phyloP scores from a whole-genome alignment of 305 asterid genomes.

The Plantago lanceolata region DNA sequence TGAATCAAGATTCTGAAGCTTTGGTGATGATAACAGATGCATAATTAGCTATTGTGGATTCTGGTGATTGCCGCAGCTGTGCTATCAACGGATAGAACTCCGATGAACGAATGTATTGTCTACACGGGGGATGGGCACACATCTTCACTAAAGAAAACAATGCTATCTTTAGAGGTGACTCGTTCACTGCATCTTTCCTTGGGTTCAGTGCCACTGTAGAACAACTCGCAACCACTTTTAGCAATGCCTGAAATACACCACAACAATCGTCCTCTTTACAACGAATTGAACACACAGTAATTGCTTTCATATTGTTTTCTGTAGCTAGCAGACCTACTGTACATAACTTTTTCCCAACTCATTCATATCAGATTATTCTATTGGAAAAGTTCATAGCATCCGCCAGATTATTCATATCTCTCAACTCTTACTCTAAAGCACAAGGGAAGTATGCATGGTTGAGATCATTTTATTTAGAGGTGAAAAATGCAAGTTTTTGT shows the following conservation, averaged over 20 bases:
- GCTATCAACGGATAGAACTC: slow-evolving; percentile 67
- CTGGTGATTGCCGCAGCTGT: slow-evolving; percentile 92
- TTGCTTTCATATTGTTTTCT: too few relatives aligned
- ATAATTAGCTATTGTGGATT: slow-evolving; percentile 75
- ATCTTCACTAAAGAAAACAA: slow-evolving; percentile 83
- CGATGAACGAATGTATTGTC: slow-evolving; percentile 72
- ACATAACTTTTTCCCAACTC: too few relatives aligned
- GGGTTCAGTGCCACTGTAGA: slow-evolving; percentile 74
- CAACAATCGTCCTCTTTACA: slow-evolving; percentile 13
- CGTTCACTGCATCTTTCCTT: slow-evolving; percentile 60
- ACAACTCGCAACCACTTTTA: slow-evolving; percentile 83
- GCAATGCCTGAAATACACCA: slow-evolving; percentile 59
- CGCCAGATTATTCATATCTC: too few relatives aligned
- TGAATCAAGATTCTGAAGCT: slow-evolving; percentile 52
- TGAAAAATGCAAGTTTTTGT: neutral
- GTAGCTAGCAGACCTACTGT: too few relatives aligned
- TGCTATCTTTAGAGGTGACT: slow-evolving; percentile 87
- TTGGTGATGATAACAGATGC: slow-evolving; percentile 66
- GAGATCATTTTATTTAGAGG: neutral
- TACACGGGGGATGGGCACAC: slow-evolving; percentile 83
- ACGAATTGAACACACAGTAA: neutral
- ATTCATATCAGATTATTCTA: neutral
- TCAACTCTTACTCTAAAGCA: too few relatives aligned
- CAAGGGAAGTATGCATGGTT: neutral
- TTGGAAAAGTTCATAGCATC: neutral